Evolutionary conservation across 2,329 filamentous ascomycete genomes (phyloP).

Genomic region (Beauveria medogensis): DNA sequence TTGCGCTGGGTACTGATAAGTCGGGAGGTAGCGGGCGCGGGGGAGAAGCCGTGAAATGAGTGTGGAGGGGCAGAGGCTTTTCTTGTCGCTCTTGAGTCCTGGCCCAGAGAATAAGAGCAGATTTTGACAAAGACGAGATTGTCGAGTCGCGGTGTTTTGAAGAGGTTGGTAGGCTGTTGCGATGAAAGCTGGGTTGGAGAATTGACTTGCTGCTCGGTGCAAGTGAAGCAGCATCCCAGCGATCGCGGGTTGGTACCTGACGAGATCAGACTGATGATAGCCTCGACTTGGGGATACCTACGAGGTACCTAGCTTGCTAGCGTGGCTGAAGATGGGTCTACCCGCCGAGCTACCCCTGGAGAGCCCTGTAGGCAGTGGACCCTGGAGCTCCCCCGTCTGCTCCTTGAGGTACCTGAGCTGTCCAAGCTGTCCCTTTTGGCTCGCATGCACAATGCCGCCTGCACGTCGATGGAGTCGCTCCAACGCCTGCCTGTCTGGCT

Average conservation of each 20-base stretch:
- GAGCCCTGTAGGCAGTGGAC: too few species aligned
- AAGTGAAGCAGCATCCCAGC: neutral
- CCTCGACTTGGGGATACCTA: neutral
- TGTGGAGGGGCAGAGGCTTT: neutral
- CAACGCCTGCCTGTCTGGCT: neutral
- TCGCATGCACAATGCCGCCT: constrained; percentile 3
- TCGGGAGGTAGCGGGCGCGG: too few species aligned
- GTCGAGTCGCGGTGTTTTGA: neutral
- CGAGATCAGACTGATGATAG: neutral
- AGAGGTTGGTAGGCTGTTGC: neutral
- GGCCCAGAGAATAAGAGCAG: neutral
- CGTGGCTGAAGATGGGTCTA: neutral
- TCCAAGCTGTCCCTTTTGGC: neutral
- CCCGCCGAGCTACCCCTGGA: constrained; percentile 5
- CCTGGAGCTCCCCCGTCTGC: too few species aligned
- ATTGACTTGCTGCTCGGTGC: neutral
- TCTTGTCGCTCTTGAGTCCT: neutral
- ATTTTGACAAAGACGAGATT: neutral
- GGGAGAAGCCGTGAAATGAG: neutral
- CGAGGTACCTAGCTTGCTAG: too few species aligned
- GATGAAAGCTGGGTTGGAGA: neutral
- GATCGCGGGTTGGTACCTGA: too few species aligned
- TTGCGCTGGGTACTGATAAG: neutral
- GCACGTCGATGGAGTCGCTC: neutral
- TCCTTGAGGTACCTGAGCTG: neutral